These are phyloP conservation scores for Trifolium repens DNA, from an alignment of 306 rosid genomes.

Conservation along the genomic window DNA sequence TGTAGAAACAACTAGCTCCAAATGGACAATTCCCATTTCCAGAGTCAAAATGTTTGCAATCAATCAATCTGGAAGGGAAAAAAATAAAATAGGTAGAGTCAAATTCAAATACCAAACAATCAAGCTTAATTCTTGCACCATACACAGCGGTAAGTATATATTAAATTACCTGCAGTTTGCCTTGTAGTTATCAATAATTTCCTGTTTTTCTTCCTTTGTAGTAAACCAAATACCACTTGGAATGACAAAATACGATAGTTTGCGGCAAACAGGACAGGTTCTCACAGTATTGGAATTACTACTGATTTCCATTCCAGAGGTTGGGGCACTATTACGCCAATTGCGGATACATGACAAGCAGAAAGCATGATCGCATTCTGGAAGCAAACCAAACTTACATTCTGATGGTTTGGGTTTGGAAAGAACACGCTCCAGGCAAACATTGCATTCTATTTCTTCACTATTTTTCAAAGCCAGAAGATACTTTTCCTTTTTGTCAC, in stretches of 20 bases:
- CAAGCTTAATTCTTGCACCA: slow-evolving; percentile 4
- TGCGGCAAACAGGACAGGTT: slow-evolving; percentile 93
- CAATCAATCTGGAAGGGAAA: slow-evolving; percentile 65
- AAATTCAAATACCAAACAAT: slow-evolving; percentile 16
- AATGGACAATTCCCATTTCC: slow-evolving; percentile 95
- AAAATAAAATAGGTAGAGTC: not conserved
- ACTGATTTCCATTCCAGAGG: slow-evolving; percentile 62
- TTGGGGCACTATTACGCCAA: slow-evolving; percentile 86
- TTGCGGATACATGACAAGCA: slow-evolving; percentile 89
- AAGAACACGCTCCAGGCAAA: slow-evolving; percentile 85
- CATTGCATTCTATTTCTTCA: slow-evolving; percentile 92
- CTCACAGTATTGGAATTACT: slow-evolving; percentile 67
- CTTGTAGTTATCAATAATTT: slow-evolving; percentile 87
- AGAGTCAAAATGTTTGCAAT: slow-evolving; percentile 88
- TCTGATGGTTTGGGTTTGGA: slow-evolving; percentile 71
- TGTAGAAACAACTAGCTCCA: slow-evolving; percentile 84
- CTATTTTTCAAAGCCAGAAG: slow-evolving; percentile 68
- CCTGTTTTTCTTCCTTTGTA: slow-evolving; percentile 84
- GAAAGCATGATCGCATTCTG: slow-evolving; percentile 93
- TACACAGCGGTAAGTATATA: not conserved
- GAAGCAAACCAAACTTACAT: slow-evolving; percentile 87
- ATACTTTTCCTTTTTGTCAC: slow-evolving; percentile 74
- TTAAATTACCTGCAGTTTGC: slow-evolving; percentile 76
- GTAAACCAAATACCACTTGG: slow-evolving; percentile 93
- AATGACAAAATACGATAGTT: slow-evolving; percentile 82